These are phyloP conservation scores for Rauvolfia tetraphylla DNA, from an alignment of 257 asterid genomes.

Conservation along the genomic window DNA sequence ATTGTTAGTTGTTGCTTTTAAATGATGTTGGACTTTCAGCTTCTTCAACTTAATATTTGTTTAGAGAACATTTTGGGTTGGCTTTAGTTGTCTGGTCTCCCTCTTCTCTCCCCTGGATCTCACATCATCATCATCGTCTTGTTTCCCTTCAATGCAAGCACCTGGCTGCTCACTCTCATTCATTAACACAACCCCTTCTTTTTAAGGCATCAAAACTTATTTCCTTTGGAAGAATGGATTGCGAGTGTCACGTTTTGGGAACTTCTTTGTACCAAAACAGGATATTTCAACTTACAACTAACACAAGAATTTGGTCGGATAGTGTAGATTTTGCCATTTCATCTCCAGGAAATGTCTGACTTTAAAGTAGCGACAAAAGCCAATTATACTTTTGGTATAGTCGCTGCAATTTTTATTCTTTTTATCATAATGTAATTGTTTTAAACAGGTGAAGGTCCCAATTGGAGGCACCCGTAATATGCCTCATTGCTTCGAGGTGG, in stretches of 20 bases:
- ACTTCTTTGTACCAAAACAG: neutral
- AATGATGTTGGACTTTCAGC: neutral
- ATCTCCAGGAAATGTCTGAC: too few relatives aligned
- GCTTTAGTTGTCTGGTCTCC: conserved; percentile 29
- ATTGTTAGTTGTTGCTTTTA: conserved; percentile 2
- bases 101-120: neutral
- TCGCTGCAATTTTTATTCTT: too few relatives aligned
- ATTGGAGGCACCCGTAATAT: neutral
- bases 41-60: conserved; percentile 13
- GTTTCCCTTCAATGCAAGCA: conserved; percentile 20
- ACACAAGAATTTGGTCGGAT: too few relatives aligned
- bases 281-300: too few relatives aligned
- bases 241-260: conserved; percentile 2
- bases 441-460: too few relatives aligned
- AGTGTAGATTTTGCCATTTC: too few relatives aligned
- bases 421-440: too few relatives aligned
- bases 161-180: conserved; percentile 21
- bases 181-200: neutral
- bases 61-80: neutral
- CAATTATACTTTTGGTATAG: too few relatives aligned
- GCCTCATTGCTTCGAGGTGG: conserved; percentile 10
- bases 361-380: too few relatives aligned
- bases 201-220: neutral
- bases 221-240: neutral
- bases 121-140: conserved; percentile 2